Conservation (phyloP, 2,329 filamentous ascomycete species). For the Ascochyta lentis region DNA sequence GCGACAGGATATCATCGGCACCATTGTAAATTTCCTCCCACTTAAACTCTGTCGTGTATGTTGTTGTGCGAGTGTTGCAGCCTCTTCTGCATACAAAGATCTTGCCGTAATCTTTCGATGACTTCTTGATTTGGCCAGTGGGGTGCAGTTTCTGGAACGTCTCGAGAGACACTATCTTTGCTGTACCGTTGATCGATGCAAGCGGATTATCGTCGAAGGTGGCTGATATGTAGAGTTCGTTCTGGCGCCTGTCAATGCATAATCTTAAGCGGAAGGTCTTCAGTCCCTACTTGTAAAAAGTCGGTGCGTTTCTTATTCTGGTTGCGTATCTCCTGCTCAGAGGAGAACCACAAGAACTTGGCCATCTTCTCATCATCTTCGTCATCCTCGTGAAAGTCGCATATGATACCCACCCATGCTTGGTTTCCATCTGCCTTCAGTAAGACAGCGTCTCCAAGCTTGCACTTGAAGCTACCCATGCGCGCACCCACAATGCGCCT, state of each 20-base stretch:
- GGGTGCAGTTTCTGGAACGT: constrained; percentile 75
- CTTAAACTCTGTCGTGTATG: constrained; percentile 87
- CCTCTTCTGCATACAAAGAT: constrained; percentile 89
- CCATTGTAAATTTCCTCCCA: constrained; percentile 87
- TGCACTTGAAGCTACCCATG: constrained; percentile 82
- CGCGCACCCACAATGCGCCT: constrained; percentile 77
- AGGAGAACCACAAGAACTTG: constrained; percentile 95
- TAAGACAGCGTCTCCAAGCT: constrained; percentile 81
- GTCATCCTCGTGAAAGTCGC: constrained; percentile 74
- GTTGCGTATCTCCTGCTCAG: constrained; percentile 85
- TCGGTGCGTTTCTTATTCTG: constrained; percentile 83
- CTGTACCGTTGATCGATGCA: constrained; percentile 88
- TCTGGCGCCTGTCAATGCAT: constrained; percentile 56
- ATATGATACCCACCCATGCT: constrained; percentile 90
- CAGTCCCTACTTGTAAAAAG: constrained; percentile 66
- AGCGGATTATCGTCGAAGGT: constrained; percentile 88
- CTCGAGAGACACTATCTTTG: constrained; percentile 75
- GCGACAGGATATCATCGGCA: constrained; percentile 67
- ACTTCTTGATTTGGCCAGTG: constrained; percentile 74
- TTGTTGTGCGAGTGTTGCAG: constrained; percentile 86
- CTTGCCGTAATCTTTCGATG: constrained; percentile 78
- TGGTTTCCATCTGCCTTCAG: constrained; percentile 90
- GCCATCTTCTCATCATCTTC: constrained; percentile 71
- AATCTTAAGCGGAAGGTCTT: background rate
- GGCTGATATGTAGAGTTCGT: constrained; percentile 90